Evolutionary conservation across 805 yeast genomes (phyloP).

Genomic region (Nakazawaea wickerhamii): DNA sequence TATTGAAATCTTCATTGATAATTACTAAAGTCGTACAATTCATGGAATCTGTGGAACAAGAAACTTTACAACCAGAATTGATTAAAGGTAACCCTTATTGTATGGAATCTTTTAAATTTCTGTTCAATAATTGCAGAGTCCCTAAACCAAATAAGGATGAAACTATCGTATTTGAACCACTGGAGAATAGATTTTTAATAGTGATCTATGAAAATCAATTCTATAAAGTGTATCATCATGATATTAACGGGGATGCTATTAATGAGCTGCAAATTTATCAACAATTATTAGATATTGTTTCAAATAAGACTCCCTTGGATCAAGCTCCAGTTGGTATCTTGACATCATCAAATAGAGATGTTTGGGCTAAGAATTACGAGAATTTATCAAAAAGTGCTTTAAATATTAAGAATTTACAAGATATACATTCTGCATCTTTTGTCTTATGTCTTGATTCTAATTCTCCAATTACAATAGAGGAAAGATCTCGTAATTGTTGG

Average conservation of each 20-base stretch:
- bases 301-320: slow-evolving; percentile 26
- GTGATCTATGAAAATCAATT: slow-evolving; percentile 74
- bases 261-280: slow-evolving; percentile 44
- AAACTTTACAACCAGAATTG: slow-evolving; percentile 77
- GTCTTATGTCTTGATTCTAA: slow-evolving; percentile 72
- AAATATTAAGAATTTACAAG: slow-evolving; percentile 55
- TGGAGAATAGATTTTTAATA: slow-evolving; percentile 58
- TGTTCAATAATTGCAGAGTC: slow-evolving; percentile 86
- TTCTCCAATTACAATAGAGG: slow-evolving; percentile 71
- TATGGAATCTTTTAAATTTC: slow-evolving; percentile 86
- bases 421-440: slow-evolving; percentile 74
- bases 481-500: slow-evolving; percentile 83
- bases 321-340: slow-evolving; percentile 68
- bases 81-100: slow-evolving; percentile 78
- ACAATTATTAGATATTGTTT: slow-evolving; percentile 47
- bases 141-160: slow-evolving; percentile 66
- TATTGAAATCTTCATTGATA: slow-evolving; percentile 72
- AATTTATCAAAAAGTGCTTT: slow-evolving; percentile 54
- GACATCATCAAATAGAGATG: slow-evolving; percentile 82
- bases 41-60: slow-evolving; percentile 58
- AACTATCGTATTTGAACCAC: slow-evolving; percentile 39
- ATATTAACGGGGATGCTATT: slow-evolving; percentile 35
- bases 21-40: slow-evolving; percentile 64
- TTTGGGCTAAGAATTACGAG: slow-evolving; percentile 59
- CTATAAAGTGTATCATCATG: slow-evolving; percentile 69